Percentiles rank a stretch among this genome's conserved stretches.
phyloP scores from a whole-genome alignment of 1,139 yeast species.

The Debaryomyces coudertii region DNA sequence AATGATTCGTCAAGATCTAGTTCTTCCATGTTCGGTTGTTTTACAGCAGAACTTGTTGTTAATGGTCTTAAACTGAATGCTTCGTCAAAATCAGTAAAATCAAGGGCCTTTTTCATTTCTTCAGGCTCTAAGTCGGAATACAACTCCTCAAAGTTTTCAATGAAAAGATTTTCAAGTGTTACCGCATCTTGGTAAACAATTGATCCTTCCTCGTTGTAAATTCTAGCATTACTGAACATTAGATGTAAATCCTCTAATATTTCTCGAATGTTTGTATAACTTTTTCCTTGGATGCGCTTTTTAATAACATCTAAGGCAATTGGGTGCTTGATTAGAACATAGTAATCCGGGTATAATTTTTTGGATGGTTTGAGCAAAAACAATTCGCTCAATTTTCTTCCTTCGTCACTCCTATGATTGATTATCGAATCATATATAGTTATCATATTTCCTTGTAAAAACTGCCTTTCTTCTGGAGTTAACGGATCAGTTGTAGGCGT shows the following conservation, averaged over 20 bases:
- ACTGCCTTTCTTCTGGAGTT: conserved; percentile 43
- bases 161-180: conserved; percentile 57
- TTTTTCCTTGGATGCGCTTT: conserved; percentile 56
- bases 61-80: conserved; percentile 47
- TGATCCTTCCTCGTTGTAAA: conserved; percentile 91
- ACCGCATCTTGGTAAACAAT: conserved; percentile 78
- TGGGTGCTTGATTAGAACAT: conserved; percentile 76
- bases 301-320: conserved; percentile 72
- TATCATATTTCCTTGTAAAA: conserved; percentile 45
- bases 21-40: conserved; percentile 19
- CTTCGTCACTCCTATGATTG: conserved; percentile 47
- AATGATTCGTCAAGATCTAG: conserved; percentile 27
- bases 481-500: conserved; percentile 47
- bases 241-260: conserved; percentile 71
- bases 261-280: conserved; percentile 60
- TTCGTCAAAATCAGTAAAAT: conserved; percentile 55
- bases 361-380: conserved; percentile 72
- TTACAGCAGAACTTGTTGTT: conserved; percentile 19
- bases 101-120: conserved; percentile 37
- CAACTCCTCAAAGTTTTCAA: conserved; percentile 35
- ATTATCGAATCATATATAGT: conserved; percentile 49
- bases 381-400: conserved; percentile 55
- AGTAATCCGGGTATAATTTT: conserved; percentile 83
- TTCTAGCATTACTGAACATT: conserved; percentile 81
- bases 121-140: conserved; percentile 24